phyloP scores from a whole-genome alignment of 2,329 filamentous ascomycete species.

The Phyllosticta ampelicida region DNA sequence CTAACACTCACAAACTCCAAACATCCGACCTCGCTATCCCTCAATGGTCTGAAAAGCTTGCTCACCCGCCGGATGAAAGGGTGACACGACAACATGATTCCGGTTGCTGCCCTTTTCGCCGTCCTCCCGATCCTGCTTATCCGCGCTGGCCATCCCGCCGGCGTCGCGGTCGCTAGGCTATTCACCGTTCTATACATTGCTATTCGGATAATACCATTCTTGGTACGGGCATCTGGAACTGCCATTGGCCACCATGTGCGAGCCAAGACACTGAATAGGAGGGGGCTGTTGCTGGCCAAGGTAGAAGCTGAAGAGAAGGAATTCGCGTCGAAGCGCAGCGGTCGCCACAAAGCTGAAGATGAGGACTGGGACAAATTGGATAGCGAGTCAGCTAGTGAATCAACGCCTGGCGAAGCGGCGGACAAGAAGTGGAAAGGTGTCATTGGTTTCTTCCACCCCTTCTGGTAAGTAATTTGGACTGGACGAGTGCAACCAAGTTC shows the following conservation, averaged over 20 bases:
- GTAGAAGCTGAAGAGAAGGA: conserved; percentile 21
- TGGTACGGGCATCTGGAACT: conserved; percentile 19
- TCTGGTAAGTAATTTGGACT: conserved; percentile 51
- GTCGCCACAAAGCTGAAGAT: conserved; percentile 32
- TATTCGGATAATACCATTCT: conserved; percentile 18
- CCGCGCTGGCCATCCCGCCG: conserved; percentile 2
- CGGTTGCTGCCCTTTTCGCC: conserved; percentile 10
- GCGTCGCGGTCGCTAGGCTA: conserved; percentile 4
- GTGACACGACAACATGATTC: conserved; percentile 12
- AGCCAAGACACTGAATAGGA: conserved; percentile 21
- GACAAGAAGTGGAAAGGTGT: conserved; percentile 67
- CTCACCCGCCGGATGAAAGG: conserved; percentile 3
- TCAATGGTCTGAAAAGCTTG: conserved; percentile 1
- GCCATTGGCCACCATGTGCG: conserved; percentile 22
- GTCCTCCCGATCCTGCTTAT: conserved; percentile 21
- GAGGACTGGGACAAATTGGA: conserved; percentile 64
- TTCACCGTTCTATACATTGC: conserved; percentile 13
- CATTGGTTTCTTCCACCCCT: conserved; percentile 94
- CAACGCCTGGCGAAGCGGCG: conserved; percentile 32
- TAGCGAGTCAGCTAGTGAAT: conserved; percentile 36
- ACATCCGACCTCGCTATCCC: neutral
- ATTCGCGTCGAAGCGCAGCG: conserved; percentile 15
- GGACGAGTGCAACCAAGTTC: conserved; percentile 11
- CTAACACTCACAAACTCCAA: conserved; percentile 1
- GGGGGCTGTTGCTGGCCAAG: conserved; percentile 24